Conservation (phyloP, 2,329 filamentous ascomycete genomes). For the Cucurbitaria berberidis region DNA sequence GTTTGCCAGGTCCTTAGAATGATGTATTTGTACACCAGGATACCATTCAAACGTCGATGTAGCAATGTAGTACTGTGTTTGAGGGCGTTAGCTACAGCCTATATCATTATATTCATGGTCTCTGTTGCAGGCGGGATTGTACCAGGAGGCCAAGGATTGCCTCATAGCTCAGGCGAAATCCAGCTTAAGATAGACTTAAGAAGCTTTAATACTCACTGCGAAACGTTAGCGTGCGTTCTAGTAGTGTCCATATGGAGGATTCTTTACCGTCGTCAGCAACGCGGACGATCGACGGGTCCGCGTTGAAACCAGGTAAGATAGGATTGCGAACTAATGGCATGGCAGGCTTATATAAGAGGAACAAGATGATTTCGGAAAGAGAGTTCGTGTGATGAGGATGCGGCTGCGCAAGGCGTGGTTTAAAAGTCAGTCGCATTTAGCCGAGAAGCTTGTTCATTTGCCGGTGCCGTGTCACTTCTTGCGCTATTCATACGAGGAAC, state of each 20-base stretch:
- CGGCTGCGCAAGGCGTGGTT: not conserved
- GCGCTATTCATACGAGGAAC: not conserved
- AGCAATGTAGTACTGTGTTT: slow-evolving; percentile 59
- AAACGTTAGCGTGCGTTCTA: slow-evolving; percentile 5
- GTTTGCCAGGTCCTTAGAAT: slow-evolving; percentile 60
- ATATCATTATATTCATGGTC: not conserved
- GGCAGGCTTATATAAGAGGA: slow-evolving; percentile 1
- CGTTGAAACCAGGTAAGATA: slow-evolving; percentile 66
- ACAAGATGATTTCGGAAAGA: not conserved
- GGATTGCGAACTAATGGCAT: slow-evolving; percentile 55
- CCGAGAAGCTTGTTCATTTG: slow-evolving; percentile 5
- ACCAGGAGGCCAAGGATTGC: not conserved
- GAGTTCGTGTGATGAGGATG: not conserved
- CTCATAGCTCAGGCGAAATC: not conserved
- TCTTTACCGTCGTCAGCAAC: slow-evolving; percentile 51
- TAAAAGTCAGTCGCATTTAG: not conserved
- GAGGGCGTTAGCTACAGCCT: not conserved
- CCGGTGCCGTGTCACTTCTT: slow-evolving; percentile 10
- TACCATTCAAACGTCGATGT: slow-evolving; percentile 69
- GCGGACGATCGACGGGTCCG: slow-evolving; percentile 64
- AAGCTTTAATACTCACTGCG: slow-evolving; percentile 4
- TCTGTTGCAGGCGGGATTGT: not conserved
- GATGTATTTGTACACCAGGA: slow-evolving; percentile 61
- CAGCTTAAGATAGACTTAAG: not conserved
- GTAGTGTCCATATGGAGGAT: not conserved